Conservation (phyloP, 768 basidiomycete species). For the Pleurotus sapidus region DNA sequence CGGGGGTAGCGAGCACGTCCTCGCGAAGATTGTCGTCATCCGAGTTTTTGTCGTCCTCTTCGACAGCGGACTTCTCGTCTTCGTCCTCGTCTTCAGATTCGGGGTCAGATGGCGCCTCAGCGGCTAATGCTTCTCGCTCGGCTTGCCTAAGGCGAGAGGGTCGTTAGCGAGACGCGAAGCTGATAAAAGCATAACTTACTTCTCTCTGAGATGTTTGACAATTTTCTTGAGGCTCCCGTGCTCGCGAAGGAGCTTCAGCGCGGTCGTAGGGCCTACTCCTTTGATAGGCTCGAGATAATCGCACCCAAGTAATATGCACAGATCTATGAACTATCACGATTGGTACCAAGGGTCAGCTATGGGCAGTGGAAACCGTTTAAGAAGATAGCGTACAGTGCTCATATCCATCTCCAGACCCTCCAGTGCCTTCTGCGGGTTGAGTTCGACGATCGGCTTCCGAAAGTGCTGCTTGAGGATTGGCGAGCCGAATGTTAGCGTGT, state of each 20-base stretch:
- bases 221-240: conserved; percentile 69
- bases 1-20: too few species aligned
- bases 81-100: conserved; percentile 13
- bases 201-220: conserved; percentile 75
- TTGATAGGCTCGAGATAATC: conserved; percentile 99
- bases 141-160: conserved; percentile 22
- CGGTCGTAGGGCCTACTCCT: conserved; percentile 94
- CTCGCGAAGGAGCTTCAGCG: conserved; percentile 89
- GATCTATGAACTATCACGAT: conserved; percentile 79
- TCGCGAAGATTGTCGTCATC: too few species aligned
- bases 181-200: conserved; percentile 39
- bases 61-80: too few species aligned
- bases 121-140: conserved; percentile 43
- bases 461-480: too few species aligned
- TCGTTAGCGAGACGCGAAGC: not conserved
- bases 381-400: too few species aligned
- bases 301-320: conserved; percentile 95
- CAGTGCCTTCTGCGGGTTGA: too few species aligned
- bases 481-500: too few species aligned
- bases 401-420: conserved; percentile 92
- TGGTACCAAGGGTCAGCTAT: not conserved
- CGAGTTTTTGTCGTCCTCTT: too few species aligned
- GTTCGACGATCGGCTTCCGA: too few species aligned
- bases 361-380: too few species aligned
- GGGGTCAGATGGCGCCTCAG: conserved; percentile 20